phyloP scores from a whole-genome alignment of 192 early-diverging fungal genomes.

The Backusella morwellensis region DNA sequence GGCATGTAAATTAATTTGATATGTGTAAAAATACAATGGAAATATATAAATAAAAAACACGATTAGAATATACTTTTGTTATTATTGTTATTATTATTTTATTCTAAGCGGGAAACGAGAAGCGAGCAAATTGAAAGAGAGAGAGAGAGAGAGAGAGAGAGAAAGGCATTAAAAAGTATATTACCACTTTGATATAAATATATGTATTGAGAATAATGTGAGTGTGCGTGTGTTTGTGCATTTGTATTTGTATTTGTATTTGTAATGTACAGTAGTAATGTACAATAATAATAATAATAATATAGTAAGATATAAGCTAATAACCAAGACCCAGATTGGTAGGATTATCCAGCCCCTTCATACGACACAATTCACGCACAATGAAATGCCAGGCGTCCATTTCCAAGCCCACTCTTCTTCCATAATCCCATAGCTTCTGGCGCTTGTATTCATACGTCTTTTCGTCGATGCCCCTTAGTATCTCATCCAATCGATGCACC shows the following conservation, averaged over 20 bases:
- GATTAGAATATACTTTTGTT: not conserved
- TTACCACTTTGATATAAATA: too few species aligned
- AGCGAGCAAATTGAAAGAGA: not conserved
- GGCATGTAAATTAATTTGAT: constrained; percentile 18
- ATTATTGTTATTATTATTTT: not conserved
- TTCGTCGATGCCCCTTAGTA: constrained; percentile 34
- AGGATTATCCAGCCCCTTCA: constrained; percentile 21
- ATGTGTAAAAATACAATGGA: not conserved
- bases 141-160: not conserved
- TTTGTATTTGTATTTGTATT: not conserved
- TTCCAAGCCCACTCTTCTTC: constrained; percentile 34
- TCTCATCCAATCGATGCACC: constrained; percentile 38
- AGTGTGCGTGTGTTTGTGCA: not conserved
- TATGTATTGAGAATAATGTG: not conserved
- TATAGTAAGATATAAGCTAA: not conserved
- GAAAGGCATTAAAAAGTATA: not conserved
- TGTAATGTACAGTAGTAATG: too few species aligned
- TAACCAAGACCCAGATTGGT: constrained; percentile 28
- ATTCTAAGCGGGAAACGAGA: not conserved
- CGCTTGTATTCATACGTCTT: constrained; percentile 38
- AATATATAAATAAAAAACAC: constrained; percentile 2
- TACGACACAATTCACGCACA: constrained; percentile 41
- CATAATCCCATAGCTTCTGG: constrained; percentile 38
- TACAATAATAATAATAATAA: not conserved
- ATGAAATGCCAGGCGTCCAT: constrained; percentile 48